These are phyloP conservation scores for Pezicula radicicola DNA, from an alignment of 2,329 filamentous ascomycete species.

Conservation along the genomic window DNA sequence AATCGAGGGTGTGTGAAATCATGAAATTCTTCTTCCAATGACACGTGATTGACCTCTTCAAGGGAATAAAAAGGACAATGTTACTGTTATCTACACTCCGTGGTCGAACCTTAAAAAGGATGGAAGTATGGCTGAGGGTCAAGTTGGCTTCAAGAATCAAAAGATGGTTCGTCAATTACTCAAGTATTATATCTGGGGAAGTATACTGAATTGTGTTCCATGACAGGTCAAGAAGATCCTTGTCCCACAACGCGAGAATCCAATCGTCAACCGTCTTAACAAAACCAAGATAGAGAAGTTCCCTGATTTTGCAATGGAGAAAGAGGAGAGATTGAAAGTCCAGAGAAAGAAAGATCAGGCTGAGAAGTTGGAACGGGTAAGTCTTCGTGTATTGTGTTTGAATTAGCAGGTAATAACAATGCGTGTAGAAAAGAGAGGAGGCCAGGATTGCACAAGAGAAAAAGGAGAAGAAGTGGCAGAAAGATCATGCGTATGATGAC, in stretches of 20 bases:
- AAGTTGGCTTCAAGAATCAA: constrained; percentile 90
- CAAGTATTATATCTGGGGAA: not conserved
- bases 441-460: constrained; percentile 71
- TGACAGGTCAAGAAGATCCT: constrained; percentile 73
- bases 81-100: constrained; percentile 95
- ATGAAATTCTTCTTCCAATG: not conserved
- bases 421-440: constrained; percentile 70
- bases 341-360: constrained; percentile 70
- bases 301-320: constrained; percentile 79
- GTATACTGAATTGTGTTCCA: not conserved
- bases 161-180: constrained; percentile 50
- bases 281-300: constrained; percentile 91
- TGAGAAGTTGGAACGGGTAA: constrained; percentile 57
- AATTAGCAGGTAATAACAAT: constrained; percentile 1
- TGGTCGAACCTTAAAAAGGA: constrained; percentile 97
- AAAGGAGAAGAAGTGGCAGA: constrained; percentile 87
- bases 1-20: constrained; percentile 69
- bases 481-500: constrained; percentile 97
- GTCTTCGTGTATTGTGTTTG: constrained; percentile 17
- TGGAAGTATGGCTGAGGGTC: constrained; percentile 90
- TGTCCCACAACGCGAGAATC: constrained; percentile 78
- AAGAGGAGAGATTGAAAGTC: constrained; percentile 71
- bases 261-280: constrained; percentile 94
- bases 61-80: constrained; percentile 98
- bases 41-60: constrained; percentile 12